Percentiles rank a stretch among this genome's conserved stretches.
These are phyloP conservation scores for Hypoxylon cercidicola DNA, from an alignment of 495 filamentous ascomycete genomes.

Conservation along the genomic window DNA sequence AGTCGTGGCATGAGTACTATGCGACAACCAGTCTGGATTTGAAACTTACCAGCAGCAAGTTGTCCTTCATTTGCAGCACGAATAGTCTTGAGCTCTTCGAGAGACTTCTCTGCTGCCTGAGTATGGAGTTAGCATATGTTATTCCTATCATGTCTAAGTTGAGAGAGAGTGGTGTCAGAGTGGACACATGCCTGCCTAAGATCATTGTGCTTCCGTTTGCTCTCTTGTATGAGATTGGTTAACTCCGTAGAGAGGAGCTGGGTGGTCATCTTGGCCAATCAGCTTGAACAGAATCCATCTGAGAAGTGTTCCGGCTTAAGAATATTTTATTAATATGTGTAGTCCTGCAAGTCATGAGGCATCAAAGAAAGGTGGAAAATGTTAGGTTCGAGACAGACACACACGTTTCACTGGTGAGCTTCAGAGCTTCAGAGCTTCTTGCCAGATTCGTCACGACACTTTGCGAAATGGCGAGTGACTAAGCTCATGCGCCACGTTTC, in stretches of 20 bases:
- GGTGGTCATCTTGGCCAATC: slow-evolving; percentile 79
- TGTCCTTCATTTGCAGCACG: slow-evolving; percentile 82
- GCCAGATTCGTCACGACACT: slow-evolving; percentile 43
- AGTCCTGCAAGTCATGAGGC: slow-evolving; percentile 3
- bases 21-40: slow-evolving; percentile 3
- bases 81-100: slow-evolving; percentile 87
- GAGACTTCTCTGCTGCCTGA: slow-evolving; percentile 93
- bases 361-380: not conserved
- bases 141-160: slow-evolving; percentile 31
- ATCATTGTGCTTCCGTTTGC: slow-evolving; percentile 91
- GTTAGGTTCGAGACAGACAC: slow-evolving; percentile 5
- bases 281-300: slow-evolving; percentile 41
- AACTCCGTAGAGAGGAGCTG: slow-evolving; percentile 92
- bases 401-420: slow-evolving; percentile 17
- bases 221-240: slow-evolving; percentile 91
- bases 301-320: slow-evolving; percentile 7
- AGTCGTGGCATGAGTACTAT: slow-evolving; percentile 40
- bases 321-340: not conserved
- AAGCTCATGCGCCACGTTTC: slow-evolving; percentile 15
- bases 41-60: slow-evolving; percentile 76
- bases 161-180: not conserved
- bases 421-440: slow-evolving; percentile 42
- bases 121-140: slow-evolving; percentile 12
- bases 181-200: slow-evolving; percentile 75
- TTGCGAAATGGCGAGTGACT: slow-evolving; percentile 18